A percentile compares a stretch with the other conserved stretches of the same genome.
Evolutionary conservation across 495 filamentous ascomycete genomes (phyloP).

Genomic region (Apiosordaria backusii): DNA sequence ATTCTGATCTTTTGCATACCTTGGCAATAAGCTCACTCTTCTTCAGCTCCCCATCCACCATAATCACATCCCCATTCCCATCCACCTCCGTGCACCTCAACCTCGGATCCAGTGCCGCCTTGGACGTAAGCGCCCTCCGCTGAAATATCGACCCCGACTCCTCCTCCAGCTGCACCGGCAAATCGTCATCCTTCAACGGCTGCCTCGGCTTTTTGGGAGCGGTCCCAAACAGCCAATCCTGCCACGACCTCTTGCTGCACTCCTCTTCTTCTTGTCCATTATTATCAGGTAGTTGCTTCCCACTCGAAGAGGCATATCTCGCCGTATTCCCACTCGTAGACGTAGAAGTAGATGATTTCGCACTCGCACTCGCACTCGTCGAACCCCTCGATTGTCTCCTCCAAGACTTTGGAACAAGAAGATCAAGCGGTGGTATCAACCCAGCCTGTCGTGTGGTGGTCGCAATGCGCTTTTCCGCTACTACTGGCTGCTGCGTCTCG

Average conservation of each 20-base stretch:
- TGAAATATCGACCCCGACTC: slow-evolving; percentile 52
- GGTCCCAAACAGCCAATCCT: slow-evolving; percentile 53
- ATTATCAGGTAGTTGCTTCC: slow-evolving; percentile 35
- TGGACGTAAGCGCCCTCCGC: slow-evolving; percentile 61
- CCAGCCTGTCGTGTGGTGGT: slow-evolving; percentile 37
- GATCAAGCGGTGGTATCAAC: slow-evolving; percentile 43
- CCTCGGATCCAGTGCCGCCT: slow-evolving; percentile 73
- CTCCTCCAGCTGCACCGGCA: slow-evolving; percentile 49
- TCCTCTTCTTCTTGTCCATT: slow-evolving; percentile 29
- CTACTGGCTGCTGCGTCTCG: slow-evolving; percentile 15
- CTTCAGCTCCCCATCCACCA: slow-evolving; percentile 93
- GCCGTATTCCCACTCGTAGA: slow-evolving; percentile 12
- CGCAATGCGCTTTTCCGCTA: slow-evolving; percentile 22
- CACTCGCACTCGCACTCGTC: too few relatives aligned
- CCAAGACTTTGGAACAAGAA: slow-evolving; percentile 38
- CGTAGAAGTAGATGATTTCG: too few relatives aligned
- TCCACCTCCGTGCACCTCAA: slow-evolving; percentile 94
- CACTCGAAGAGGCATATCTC: slow-evolving; percentile 15
- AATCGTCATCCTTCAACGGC: slow-evolving; percentile 48
- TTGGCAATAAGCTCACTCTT: slow-evolving; percentile 95
- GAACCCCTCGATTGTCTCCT: slow-evolving; percentile 21
- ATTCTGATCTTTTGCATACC: slow-evolving; percentile 48
- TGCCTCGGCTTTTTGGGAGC: slow-evolving; percentile 31
- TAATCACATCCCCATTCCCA: slow-evolving; percentile 86
- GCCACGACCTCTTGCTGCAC: slow-evolving; percentile 44